Evolutionary conservation across 169 alveolate genomes (phyloP), one percentile per base, ranked within the genome.

Genomic region (Prorocentrum cordatum): DNA sequence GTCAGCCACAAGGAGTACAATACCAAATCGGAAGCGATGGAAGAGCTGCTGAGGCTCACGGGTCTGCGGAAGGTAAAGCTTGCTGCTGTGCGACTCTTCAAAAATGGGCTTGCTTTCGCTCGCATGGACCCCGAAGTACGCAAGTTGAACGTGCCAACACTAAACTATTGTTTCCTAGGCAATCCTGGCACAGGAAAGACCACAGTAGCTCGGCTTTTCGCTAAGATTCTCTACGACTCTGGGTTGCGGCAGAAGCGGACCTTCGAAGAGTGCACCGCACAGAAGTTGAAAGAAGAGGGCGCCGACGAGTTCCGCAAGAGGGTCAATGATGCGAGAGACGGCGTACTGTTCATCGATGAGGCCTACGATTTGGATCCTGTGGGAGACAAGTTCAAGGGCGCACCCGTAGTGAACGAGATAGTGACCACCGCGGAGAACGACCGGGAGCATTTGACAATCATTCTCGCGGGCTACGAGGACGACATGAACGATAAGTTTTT

Each of bases 161-260:
- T 68, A 64, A 79, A 79, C 35, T 61, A 61, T 5, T 62, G 89
- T 20, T 79, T 79, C 77, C 35, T 61, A 26, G 91, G 91, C 1
- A 83, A 83, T 26, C 91, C 91, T 2, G 91, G 91, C 26, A 83
- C 91, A 26, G 91, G 91, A 9, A 83, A 83, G 59, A 83, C 91
- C 2, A 83, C 91, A 10, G 91, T 83, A 9, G 91, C 91, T 4
- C 64, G 91, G 20, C 4, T 83, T 16, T 66, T 66, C 45, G 91
- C 91, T 1, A n/a, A 61, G 14, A 36, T 83, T 7, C 32, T 83
- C 32, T 68, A 64, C 26, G 91, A 83, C 33, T 32, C 83, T 32
- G 83, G 75, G 26, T 6, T 83, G 58, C 82, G 80, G 50, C 45
- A 59, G 33, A 24, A 64, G 10, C 2, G 18, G 47, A 5, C 26